Base-by-base conservation (phyloP, 1,284 basidiomycete species). In the Anthracocystis setariae region DNA sequence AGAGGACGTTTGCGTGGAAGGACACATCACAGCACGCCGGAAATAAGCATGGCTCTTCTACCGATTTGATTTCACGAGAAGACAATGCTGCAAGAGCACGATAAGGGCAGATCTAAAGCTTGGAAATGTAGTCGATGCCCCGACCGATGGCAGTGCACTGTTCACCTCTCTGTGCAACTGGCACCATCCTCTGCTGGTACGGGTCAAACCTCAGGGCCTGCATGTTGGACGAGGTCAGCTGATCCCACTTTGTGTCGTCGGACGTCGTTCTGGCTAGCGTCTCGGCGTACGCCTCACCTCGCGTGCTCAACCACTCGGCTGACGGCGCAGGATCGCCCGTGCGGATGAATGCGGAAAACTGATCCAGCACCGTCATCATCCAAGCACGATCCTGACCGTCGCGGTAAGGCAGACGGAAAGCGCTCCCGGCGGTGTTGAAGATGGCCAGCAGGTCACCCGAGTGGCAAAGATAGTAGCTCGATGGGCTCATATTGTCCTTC, bases 381-480 rank as follows among this genome's bases (percentile, higher is more conserved):
- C 59, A 67, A 0, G 71, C 47, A 37, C 62, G 55, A 21, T 72
- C 69, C 21, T 67, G 42, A 20, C 13, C 21, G 39, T 72, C 69
- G 20, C 69, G 54, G 35, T 67, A 72, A 0, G 63, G 59, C 3
- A 72, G 46, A 8, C 53, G 32, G 49, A 72, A 72, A 0, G 37
- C 69, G 3, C 18, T 53, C 5, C 69, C 69, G 24, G 42, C 45
- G 21, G 63, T 67, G 44, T 56, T 51, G 59, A 72, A 72, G 45
- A 72, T 39, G 9, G 60, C 50, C 55, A 72, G 55, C 21, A 72
- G 43, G 43, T 72, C 69, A 35, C 69, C 69, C 23, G 69, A 72
- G 35, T 72, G 69, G 35, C 69, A 72, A 58, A 72, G 58, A 64
- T 72, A 72, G 52, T 72, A 72, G 35, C 48, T 49, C 20, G 55